A percentile compares a stretch with the other conserved stretches of the same genome.
Conservation (phyloP, 2,329 filamentous ascomycete genomes). For the Ophiostoma triangulosporum region DNA sequence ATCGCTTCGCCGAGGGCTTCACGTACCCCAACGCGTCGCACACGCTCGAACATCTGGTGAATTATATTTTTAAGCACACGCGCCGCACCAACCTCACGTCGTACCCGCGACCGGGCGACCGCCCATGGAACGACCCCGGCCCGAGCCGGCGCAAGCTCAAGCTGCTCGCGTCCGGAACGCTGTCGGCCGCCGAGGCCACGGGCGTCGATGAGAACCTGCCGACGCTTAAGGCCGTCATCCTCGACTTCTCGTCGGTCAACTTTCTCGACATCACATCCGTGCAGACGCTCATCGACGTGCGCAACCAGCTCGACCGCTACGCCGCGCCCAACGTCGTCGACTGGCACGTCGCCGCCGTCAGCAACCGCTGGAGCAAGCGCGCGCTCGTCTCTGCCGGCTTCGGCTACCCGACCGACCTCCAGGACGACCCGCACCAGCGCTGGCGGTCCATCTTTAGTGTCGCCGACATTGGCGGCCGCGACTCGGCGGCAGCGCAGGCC, state of each 20-base stretch:
- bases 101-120: slow-evolving; percentile 56
- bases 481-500: slow-evolving; percentile 56
- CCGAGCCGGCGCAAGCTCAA: slow-evolving; percentile 37
- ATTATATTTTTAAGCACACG: slow-evolving; percentile 56
- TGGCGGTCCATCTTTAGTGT: slow-evolving; percentile 97
- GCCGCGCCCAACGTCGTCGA: slow-evolving; percentile 33
- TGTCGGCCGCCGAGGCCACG: slow-evolving; percentile 9
- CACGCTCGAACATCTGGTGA: slow-evolving; percentile 66
- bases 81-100: slow-evolving; percentile 59
- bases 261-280: slow-evolving; percentile 44
- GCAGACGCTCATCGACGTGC: slow-evolving; percentile 42
- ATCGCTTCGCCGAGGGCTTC: slow-evolving; percentile 87
- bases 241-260: slow-evolving; percentile 45
- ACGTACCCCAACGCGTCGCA: slow-evolving; percentile 91
- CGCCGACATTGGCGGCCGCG: slow-evolving; percentile 61
- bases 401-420: slow-evolving; percentile 44
- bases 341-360: slow-evolving; percentile 41
- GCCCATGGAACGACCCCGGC: slow-evolving; percentile 91
- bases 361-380: slow-evolving; percentile 43
- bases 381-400: slow-evolving; percentile 44
- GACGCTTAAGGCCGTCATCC: slow-evolving; percentile 33
- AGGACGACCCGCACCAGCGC: slow-evolving; percentile 41
- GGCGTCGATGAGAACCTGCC: slow-evolving; percentile 17
- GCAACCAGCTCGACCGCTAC: slow-evolving; percentile 40
- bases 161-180: slow-evolving; percentile 13